Conservation (phyloP, 805 yeast genomes). For the Yamadazyma nakazawae region DNA sequence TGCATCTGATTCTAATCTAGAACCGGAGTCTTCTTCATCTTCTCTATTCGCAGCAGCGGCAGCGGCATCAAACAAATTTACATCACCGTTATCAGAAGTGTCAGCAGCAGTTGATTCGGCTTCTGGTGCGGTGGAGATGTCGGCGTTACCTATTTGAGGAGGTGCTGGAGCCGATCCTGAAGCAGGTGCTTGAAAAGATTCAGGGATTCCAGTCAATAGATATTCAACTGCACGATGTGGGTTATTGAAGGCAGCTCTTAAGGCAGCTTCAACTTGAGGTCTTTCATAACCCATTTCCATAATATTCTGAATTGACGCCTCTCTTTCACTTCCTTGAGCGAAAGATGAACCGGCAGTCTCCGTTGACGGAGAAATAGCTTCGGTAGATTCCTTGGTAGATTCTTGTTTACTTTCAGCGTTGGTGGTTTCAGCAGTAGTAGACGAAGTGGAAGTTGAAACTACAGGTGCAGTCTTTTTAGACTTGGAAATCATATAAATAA, state of each 20-base stretch:
- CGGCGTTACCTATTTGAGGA: conserved; percentile 4
- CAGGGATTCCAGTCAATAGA: conserved; percentile 86
- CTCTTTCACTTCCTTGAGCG: conserved; percentile 76
- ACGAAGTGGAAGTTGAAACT: conserved; percentile 15
- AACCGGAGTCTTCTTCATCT: conserved; percentile 23
- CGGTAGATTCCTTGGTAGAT: conserved; percentile 7
- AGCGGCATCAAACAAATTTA: conserved; percentile 53
- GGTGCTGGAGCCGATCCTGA: conserved; percentile 10
- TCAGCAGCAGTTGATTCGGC: conserved; percentile 20
- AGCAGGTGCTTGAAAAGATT: conserved; percentile 41
- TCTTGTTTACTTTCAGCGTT: background rate
- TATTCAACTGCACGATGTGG: conserved; percentile 98
- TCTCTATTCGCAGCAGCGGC: conserved; percentile 26
- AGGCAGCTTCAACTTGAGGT: conserved; percentile 81
- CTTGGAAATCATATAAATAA: conserved; percentile 83
- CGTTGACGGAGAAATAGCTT: conserved; percentile 8
- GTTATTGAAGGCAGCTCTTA: conserved; percentile 93
- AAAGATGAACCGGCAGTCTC: conserved; percentile 42
- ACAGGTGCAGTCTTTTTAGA: conserved; percentile 28
- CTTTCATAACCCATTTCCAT: conserved; percentile 96
- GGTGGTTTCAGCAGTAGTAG: conserved; percentile 17
- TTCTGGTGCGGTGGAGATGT: conserved; percentile 11
- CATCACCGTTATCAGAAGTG: conserved; percentile 23
- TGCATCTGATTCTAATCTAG: conserved; percentile 42
- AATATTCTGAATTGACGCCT: conserved; percentile 73